Base-by-base conservation (phyloP, 1,284 basidiomycete species). In the Microbotryum intermedium region DNA sequence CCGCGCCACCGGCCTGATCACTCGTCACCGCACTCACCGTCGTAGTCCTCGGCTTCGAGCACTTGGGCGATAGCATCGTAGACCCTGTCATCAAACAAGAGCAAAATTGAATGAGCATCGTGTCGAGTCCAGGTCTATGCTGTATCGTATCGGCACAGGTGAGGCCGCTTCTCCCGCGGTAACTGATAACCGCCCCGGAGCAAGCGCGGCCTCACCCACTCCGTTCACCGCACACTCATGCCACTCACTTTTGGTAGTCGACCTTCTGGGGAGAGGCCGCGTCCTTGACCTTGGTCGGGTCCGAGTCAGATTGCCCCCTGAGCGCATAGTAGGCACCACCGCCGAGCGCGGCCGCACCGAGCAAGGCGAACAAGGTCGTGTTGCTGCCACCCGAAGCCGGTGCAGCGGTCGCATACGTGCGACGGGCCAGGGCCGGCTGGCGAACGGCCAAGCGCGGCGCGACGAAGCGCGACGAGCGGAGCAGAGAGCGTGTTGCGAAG, bases 21-120 rank as follows among this genome's bases (percentile, higher is more conserved):
- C n/a, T n/a, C 7, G 13, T 25, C 47, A 34, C 16, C 23, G 18
- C 23, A 74, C 78, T 61, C 74, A 88, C 90, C 90, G 72, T 95
- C 90, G 76, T 94, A 93, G 44, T 82, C 81, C 44, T 78, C 81
- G 62, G 60, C 75, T 8, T 72, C 75, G 61, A 87, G 87, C 21
- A 83, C 81, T 28, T 87, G 83, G 28, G 86, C 86, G 73, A 95
- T 84, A 61, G 77, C 81, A 77, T 93, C 87, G 81, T 95, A 95
- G 23, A 94, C 88, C 82, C 92, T 90, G 75, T 90, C 85, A 74
- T 91, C 52, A 20, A 20, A 6, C 34, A 18, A 56, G 2, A 18
- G 8, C 7, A 11, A n/a, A 6, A 6, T 48, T 6, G 47, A 45
- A 48, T 48, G 16, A 48, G 21, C 11, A 48, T 11, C 21, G n/a